Evolutionary conservation across 352 stramenopile species (phyloP), one percentile per base, ranked within the genome.

Genomic region (Poterioochromonas sp.): DNA sequence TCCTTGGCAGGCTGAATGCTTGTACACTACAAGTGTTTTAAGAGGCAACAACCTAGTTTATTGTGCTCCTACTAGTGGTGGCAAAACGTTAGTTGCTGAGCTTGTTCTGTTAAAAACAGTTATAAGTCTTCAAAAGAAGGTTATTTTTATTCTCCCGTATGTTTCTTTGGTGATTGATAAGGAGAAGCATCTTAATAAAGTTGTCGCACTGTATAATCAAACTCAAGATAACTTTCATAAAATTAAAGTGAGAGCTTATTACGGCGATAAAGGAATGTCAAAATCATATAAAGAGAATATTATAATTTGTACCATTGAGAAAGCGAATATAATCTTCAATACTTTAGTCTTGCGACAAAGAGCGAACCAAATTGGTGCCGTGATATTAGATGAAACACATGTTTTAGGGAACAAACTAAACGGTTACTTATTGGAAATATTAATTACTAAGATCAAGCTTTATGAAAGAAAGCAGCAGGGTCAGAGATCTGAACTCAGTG

Each of bases 361-460:
- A n/a, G 40, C 82, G 29, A 64, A 76, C 15, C 68, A 84, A 29
- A 54, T 85, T 32, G 65, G 64, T 40, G 80, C 68, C 22, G 69
- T 86, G 2, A 65, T 85, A 18, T 26, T 86, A n/a, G 83, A 86
- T 65, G 83, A 86, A 73, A 64, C 83, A 2, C 83, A 86, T 68
- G 81, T 86, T 79, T 78, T 86, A 39, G 79, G 79, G 39, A 82
- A 85, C 39, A 44, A 39, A 1, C 39, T 76, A 15, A 79, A 82
- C 0, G 83, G 83, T 0, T 80, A 84, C 54, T 53, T 79, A 32
- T 53, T 85, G 39, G 83, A 86, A 76, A 68, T 85, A 32, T 71
- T 86, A 8, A 70, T 85, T 22, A 26, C 39, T 18, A 73, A 73
- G 34, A 34, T 49, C 34, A 53, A 29, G 26, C n/a, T n/a, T n/a